phyloP scores from a whole-genome alignment of 345 rosid species.

The Nephelium lappaceum region DNA sequence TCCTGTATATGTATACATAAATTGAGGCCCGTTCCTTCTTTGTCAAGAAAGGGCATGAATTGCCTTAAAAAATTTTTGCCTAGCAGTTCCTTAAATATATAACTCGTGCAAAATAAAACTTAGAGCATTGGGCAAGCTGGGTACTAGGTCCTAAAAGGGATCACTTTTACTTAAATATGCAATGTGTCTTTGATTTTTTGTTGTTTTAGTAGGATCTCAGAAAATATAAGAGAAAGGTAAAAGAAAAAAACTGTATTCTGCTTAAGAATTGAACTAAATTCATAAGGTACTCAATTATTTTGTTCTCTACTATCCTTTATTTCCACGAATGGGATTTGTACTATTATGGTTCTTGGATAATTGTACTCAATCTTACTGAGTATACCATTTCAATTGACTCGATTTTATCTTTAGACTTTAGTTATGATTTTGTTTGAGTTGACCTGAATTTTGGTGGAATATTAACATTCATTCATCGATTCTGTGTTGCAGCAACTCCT shows the following conservation, averaged over 20 bases:
- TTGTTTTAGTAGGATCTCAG: not conserved
- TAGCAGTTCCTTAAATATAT: not conserved
- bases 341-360: conserved; percentile 1
- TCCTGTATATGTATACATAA: not conserved
- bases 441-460: not conserved
- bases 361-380: not conserved
- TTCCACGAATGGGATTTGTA: not conserved
- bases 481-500: conserved; percentile 68
- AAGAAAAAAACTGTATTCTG: not conserved
- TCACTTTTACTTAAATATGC: not conserved
- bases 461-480: not conserved
- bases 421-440: not conserved
- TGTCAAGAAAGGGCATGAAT: not conserved
- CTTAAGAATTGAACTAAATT: not conserved
- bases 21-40: not conserved
- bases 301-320: not conserved
- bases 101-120: too few relatives aligned
- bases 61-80: not conserved
- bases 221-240: not conserved
- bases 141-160: not conserved
- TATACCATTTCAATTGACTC: not conserved
- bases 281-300: not conserved
- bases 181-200: not conserved
- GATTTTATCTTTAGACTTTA: not conserved
- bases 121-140: not conserved